A percentile compares a stretch with the other conserved stretches of the same genome.
Evolutionary conservation across 495 filamentous ascomycete genomes (phyloP).

Genomic region (Jackrogersella minutella): DNA sequence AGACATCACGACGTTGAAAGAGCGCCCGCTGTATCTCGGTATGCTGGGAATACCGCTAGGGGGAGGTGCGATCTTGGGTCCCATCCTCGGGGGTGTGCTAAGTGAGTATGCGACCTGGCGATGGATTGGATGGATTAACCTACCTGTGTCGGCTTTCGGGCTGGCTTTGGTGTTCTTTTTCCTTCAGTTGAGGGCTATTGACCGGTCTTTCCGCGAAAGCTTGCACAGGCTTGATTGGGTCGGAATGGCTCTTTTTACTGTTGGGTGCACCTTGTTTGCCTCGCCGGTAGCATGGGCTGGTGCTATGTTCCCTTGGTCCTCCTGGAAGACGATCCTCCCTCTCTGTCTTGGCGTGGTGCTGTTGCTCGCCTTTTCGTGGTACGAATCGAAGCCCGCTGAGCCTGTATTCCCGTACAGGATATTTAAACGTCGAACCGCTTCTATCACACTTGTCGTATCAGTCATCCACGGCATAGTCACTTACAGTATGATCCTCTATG

Average conservation of each 20-base stretch:
- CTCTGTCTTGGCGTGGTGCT: slow-evolving; percentile 34
- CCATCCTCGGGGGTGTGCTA: slow-evolving; percentile 42
- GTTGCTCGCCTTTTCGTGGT: slow-evolving; percentile 41
- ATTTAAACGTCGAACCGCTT: background rate
- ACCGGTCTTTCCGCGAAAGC: slow-evolving; percentile 12
- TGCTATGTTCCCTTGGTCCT: slow-evolving; percentile 46
- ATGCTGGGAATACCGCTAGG: slow-evolving; percentile 41
- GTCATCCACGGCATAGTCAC: background rate
- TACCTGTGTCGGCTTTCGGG: slow-evolving; percentile 28
- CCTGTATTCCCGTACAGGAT: slow-evolving; percentile 15
- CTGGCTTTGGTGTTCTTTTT: slow-evolving; percentile 41
- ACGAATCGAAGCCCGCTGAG: slow-evolving; percentile 40
- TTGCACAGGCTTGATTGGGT: slow-evolving; percentile 51
- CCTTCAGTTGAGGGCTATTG: slow-evolving; percentile 26
- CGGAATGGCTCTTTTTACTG: slow-evolving; percentile 49
- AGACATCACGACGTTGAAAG: background rate
- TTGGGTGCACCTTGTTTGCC: slow-evolving; percentile 37
- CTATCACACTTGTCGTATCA: background rate
- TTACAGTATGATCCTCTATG: slow-evolving; percentile 19
- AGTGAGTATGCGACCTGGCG: slow-evolving; percentile 41
- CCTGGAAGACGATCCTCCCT: slow-evolving; percentile 12
- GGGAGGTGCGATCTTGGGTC: slow-evolving; percentile 37
- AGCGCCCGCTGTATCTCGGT: slow-evolving; percentile 41
- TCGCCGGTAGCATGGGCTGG: slow-evolving; percentile 46
- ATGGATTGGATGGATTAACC: slow-evolving; percentile 50